These are phyloP conservation scores for Echria macrotheca DNA, from an alignment of 495 filamentous ascomycete species.

Conservation along the genomic window DNA sequence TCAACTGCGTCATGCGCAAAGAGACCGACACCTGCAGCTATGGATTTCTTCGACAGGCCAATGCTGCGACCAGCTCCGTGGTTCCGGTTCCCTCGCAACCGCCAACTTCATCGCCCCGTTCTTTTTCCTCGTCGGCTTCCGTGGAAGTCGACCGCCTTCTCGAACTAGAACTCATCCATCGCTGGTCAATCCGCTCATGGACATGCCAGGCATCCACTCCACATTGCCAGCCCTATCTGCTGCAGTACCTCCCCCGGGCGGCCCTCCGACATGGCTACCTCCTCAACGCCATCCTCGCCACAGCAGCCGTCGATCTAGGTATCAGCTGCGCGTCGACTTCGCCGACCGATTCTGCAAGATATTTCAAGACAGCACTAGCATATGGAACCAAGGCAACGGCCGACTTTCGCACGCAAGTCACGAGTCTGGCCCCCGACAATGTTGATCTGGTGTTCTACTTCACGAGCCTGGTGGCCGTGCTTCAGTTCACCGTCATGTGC, in stretches of 20 bases:
- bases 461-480: neutral
- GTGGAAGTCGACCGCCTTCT: neutral
- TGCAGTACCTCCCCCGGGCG: neutral
- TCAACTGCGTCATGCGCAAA: neutral
- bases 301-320: conserved; percentile 3
- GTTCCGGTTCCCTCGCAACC: neutral
- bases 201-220: neutral
- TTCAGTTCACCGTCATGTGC: neutral
- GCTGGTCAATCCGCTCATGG: conserved; percentile 6
- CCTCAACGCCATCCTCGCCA: conserved; percentile 5
- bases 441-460: conserved; percentile 9
- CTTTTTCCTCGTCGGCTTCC: neutral
- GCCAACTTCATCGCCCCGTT: neutral
- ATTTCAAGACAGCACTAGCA: neutral
- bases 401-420: conserved; percentile 1
- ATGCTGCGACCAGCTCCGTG: neutral
- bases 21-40: neutral
- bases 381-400: neutral
- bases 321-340: neutral
- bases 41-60: neutral
- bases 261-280: conserved; percentile 5
- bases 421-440: neutral
- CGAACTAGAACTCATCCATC: conserved; percentile 9
- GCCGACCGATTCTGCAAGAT: too few relatives aligned
- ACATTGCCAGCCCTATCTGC: conserved; percentile 7